phyloP scores from a whole-genome alignment of 495 filamentous ascomycete species.

The Cryomyces minteri region DNA sequence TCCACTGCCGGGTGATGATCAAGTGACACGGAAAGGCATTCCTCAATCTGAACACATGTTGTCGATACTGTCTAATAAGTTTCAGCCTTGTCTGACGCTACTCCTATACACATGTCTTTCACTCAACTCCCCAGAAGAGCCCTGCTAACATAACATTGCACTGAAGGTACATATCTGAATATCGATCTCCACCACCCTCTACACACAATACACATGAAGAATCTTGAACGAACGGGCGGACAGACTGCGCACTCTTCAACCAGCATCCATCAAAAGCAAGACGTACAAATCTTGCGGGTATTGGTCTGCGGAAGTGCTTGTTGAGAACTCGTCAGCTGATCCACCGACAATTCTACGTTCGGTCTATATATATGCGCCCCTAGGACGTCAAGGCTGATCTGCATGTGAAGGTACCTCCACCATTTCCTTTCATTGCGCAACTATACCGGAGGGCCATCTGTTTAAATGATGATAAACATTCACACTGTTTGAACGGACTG shows the following conservation, averaged over 20 bases:
- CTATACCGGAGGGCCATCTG: not conserved
- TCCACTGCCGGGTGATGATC: constrained; percentile 47
- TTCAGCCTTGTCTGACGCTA: constrained; percentile 95
- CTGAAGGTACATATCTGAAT: too few species aligned
- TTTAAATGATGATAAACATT: constrained; percentile 66
- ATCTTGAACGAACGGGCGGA: constrained; percentile 98
- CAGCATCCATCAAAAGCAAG: constrained; percentile 46
- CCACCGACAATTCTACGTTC: not conserved
- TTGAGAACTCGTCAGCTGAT: constrained; percentile 97
- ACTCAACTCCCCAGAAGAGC: not conserved
- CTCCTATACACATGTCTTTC: constrained; percentile 1
- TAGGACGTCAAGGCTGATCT: not conserved
- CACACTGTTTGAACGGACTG: constrained; percentile 91
- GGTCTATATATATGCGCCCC: not conserved
- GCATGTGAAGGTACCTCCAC: not conserved
- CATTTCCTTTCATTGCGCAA: not conserved
- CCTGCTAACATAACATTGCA: too few species aligned
- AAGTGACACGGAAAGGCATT: constrained; percentile 84
- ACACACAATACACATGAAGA: constrained; percentile 47
- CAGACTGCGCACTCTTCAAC: constrained; percentile 59
- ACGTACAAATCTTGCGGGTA: constrained; percentile 80
- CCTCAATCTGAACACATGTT: constrained; percentile 85
- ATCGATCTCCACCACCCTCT: not conserved
- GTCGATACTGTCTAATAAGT: constrained; percentile 71
- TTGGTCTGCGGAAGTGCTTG: constrained; percentile 57